Conservation (phyloP, 345 rosid species). For the Conringia planisiliqua region DNA sequence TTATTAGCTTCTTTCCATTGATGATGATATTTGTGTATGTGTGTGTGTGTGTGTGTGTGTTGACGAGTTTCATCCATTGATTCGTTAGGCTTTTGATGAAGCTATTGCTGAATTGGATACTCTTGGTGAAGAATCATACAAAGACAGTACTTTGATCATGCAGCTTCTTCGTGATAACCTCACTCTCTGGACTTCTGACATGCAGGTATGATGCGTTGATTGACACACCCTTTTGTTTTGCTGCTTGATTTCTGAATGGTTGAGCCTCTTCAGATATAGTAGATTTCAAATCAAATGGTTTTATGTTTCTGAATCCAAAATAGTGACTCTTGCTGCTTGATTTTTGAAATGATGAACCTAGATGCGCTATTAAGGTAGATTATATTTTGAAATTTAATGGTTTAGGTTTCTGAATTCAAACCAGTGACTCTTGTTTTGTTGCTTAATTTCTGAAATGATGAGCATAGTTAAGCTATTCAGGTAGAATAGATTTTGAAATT, state of each 20-base stretch:
- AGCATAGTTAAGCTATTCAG: not conserved
- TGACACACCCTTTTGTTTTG: not conserved
- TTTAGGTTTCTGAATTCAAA: too few relatives aligned
- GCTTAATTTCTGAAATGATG: not conserved
- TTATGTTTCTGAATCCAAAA: not conserved
- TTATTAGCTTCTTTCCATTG: not conserved
- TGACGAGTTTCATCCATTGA: not conserved
- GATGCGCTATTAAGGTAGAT: not conserved
- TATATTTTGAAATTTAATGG: too few relatives aligned
- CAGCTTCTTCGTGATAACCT: constrained; percentile 96
- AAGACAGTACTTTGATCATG: constrained; percentile 96
- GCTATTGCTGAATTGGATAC: constrained; percentile 93
- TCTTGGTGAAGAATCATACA: constrained; percentile 92
- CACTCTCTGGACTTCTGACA: constrained; percentile 95
- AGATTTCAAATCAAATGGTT: not conserved
- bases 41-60: not conserved
- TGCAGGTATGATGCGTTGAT: constrained; percentile 62
- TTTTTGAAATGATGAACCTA: not conserved
- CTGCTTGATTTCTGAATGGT: not conserved
- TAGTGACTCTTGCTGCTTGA: not conserved
- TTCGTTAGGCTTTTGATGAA: constrained; percentile 76
- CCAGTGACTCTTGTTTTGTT: not conserved
- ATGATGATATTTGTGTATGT: not conserved
- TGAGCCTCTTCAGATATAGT: not conserved
- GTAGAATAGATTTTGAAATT: too few relatives aligned